Evolutionary conservation across 495 filamentous ascomycete genomes (phyloP).

Genomic region (Trichocladium uniseriatum): DNA sequence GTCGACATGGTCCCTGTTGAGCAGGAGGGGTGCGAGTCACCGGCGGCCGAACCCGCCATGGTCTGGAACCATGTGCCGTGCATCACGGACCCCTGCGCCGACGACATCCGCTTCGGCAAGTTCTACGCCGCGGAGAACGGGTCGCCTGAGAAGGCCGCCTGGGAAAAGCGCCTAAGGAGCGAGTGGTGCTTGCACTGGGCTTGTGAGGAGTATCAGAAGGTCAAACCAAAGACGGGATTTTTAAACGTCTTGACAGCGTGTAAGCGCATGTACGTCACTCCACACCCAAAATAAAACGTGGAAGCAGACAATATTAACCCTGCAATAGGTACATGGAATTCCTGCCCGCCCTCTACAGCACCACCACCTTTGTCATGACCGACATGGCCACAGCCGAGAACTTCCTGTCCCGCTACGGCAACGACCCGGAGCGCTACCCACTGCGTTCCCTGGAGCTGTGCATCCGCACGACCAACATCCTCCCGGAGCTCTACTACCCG

Average conservation of each 20-base stretch:
- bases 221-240: too few relatives aligned
- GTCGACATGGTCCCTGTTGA: background rate
- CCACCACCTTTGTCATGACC: slow-evolving; percentile 23
- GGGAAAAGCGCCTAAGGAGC: slow-evolving; percentile 13
- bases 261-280: slow-evolving; percentile 21
- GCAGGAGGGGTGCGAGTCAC: too few relatives aligned
- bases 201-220: slow-evolving; percentile 14
- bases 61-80: slow-evolving; percentile 11
- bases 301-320: background rate
- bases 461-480: slow-evolving; percentile 14
- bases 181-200: slow-evolving; percentile 23
- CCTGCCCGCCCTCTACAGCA: slow-evolving; percentile 16
- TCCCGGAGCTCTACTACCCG: slow-evolving; percentile 23
- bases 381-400: slow-evolving; percentile 10
- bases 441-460: slow-evolving; percentile 17
- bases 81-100: slow-evolving; percentile 1
- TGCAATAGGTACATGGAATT: slow-evolving; percentile 19
- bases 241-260: slow-evolving; percentile 5
- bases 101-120: slow-evolving; percentile 7
- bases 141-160: slow-evolving; percentile 1
- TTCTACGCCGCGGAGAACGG: background rate
- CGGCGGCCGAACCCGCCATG: background rate
- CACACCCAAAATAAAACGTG: background rate
- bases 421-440: background rate
- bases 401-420: slow-evolving; percentile 14